These are phyloP conservation scores for Mycena haematopus DNA, from an alignment of 768 basidiomycete species.

Conservation along the genomic window DNA sequence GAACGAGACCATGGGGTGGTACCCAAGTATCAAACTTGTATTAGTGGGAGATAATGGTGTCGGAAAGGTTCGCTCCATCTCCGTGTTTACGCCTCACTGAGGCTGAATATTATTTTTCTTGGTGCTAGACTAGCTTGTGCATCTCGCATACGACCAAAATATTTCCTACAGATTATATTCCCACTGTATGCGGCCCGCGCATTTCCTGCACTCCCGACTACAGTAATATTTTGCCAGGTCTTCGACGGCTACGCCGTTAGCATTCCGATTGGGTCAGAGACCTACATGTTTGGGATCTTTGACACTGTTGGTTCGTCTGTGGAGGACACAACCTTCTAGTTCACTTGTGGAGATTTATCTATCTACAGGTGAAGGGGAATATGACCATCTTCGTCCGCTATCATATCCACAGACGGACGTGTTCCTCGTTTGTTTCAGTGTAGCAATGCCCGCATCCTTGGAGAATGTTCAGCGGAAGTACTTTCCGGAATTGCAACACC, in stretches of 20 bases:
- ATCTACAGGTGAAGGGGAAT: conserved; percentile 92
- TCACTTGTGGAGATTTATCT: not conserved
- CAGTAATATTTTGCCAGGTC: conserved; percentile 51
- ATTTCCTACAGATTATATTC: too few relatives aligned
- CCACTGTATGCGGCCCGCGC: too few relatives aligned
- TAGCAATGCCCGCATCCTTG: conserved; percentile 96
- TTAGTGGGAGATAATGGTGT: too few relatives aligned
- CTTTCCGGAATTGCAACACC: conserved; percentile 99
- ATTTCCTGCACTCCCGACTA: not conserved
- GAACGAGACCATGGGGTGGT: too few relatives aligned
- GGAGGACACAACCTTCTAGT: conserved; percentile 12
- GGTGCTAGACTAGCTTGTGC: not conserved
- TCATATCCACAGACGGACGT: conserved; percentile 99
- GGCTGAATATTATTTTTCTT: not conserved
- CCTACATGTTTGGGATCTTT: conserved; percentile 96
- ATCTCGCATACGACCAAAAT: too few relatives aligned
- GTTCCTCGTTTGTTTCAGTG: conserved; percentile 98
- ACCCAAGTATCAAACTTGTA: too few relatives aligned
- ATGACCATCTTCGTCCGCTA: conserved; percentile 96
- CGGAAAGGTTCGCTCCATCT: too few relatives aligned
- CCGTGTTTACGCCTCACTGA: too few relatives aligned
- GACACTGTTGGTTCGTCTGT: conserved; percentile 88
- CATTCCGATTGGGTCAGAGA: conserved; percentile 99
- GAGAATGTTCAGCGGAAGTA: conserved; percentile 99
- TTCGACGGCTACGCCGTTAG: conserved; percentile 99